Base-by-base conservation (phyloP, 441 rosid species). In the Brassica hybrid region DNA sequence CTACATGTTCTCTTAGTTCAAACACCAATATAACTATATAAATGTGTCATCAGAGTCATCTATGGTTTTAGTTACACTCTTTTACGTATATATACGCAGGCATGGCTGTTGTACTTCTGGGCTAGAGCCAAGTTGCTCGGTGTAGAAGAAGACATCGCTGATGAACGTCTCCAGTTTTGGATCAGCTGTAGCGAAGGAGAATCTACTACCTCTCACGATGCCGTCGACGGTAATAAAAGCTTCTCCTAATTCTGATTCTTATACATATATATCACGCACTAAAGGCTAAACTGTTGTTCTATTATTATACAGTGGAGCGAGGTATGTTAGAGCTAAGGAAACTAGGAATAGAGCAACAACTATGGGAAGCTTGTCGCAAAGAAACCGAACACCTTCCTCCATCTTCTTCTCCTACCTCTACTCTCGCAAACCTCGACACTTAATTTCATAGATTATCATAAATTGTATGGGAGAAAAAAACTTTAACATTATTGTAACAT, bases 321-420 rank as follows among this genome's bases (percentile, higher is more conserved):
- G 97, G 97, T 9, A 76, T 93, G 74, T 48, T 85, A 78, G 98
- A 94, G 86, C 86, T 96, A 81, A 84, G 91, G 85, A 94, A 94
- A 84, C 85, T 96, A 74, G 93, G 97, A 73, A 88, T 96, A 68
- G 98, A 96, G 80, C 97, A 88, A 64, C 98, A 90, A 73, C 85
- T 96, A 1, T 96, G 99, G 98, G 97, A 93, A 90, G 97, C 98
- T 50, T 93, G 96, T 76, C 86, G 98, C 69, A 87, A 77, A 81
- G 97, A 91, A 76, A 88, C 84, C 27, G 93, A 88, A 62, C 88
- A 84, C 30, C 83, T 82, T 17, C 48, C 72, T 27, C 72, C 78
- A 48, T 65, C 74, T 59, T 65, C 79, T 21, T 79, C 79, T 56
- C 74, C 80, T 62, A 70, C 77, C 19, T 76, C 78, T 63, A 79